Evolutionary conservation across 2,329 filamentous ascomycete species (phyloP).

Genomic region (Colletotrichum sp.): DNA sequence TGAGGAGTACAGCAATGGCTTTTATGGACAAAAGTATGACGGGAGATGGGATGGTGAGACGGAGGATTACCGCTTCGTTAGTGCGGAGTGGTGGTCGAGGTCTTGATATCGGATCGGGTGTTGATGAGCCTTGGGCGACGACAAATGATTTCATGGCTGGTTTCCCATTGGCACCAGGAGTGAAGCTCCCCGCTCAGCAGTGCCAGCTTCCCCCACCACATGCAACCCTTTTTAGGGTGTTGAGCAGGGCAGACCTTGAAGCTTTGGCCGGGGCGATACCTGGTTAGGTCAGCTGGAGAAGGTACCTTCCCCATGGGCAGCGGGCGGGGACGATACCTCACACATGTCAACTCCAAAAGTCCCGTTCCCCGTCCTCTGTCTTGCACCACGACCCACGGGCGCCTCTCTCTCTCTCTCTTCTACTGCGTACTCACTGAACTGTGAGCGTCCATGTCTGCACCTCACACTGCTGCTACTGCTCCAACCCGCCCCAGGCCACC

Average conservation of each 20-base stretch:
- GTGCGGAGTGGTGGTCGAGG: not conserved
- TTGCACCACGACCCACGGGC: not conserved
- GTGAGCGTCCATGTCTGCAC: not conserved
- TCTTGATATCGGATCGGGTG: not conserved
- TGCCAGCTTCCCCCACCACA: constrained; percentile 13
- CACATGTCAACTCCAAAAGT: constrained; percentile 18
- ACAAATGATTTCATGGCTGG: constrained; percentile 11
- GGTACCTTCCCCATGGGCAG: not conserved
- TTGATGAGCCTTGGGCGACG: not conserved
- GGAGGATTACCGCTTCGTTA: not conserved
- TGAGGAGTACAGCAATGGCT: not conserved
- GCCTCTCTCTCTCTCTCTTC: not conserved
- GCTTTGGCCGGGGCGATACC: not conserved
- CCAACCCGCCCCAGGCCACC: not conserved
- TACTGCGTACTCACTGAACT: not conserved
- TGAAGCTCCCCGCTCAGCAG: constrained; percentile 4
- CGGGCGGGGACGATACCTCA: not conserved
- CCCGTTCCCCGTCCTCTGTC: no score
- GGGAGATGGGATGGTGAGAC: not conserved
- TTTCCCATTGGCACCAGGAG: not conserved
- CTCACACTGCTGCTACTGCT: not conserved
- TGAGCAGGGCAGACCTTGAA: constrained; percentile 10
- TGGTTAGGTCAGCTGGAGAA: not conserved
- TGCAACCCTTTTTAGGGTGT: constrained; percentile 3
- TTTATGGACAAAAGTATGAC: not conserved